Evolutionary conservation across 1,139 yeast species (phyloP).

Genomic region (Diutina mesorugosa): DNA sequence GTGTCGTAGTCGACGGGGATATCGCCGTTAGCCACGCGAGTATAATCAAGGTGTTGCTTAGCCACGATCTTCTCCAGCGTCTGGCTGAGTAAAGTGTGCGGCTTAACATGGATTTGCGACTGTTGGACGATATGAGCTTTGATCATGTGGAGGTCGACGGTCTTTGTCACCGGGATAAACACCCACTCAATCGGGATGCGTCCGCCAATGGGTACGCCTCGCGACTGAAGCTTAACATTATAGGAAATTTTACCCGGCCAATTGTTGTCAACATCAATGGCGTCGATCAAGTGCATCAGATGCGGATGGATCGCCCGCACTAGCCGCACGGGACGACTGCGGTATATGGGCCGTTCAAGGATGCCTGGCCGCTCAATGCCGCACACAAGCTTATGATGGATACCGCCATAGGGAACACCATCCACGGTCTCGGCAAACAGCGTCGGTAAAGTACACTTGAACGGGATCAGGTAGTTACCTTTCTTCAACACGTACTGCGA

Average conservation of each 20-base stretch:
- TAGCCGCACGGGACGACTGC: constrained; percentile 21
- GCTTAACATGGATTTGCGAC: background rate
- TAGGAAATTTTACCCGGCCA: constrained; percentile 61
- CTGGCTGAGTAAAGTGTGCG: background rate
- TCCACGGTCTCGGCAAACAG: constrained; percentile 29
- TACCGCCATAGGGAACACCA: constrained; percentile 38
- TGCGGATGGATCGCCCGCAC: constrained; percentile 41
- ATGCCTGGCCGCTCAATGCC: constrained; percentile 37
- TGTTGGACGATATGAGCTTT: background rate
- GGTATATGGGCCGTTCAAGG: constrained; percentile 22
- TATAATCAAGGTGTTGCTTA: constrained; percentile 14
- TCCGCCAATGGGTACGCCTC: constrained; percentile 52
- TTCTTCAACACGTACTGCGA: constrained; percentile 35
- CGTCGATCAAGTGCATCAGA: constrained; percentile 37
- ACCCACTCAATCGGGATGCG: constrained; percentile 36
- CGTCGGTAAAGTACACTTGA: constrained; percentile 41
- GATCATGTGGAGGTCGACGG: constrained; percentile 14
- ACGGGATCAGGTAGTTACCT: constrained; percentile 61
- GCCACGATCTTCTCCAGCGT: constrained; percentile 9
- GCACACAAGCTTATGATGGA: constrained; percentile 43
- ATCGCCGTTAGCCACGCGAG: background rate
- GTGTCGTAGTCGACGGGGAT: constrained; percentile 11
- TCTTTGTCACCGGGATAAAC: constrained; percentile 49
- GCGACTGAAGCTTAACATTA: constrained; percentile 40
- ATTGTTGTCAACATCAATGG: constrained; percentile 44